phyloP scores from a whole-genome alignment of 306 rosid genomes.

The Benincasa hispida region DNA sequence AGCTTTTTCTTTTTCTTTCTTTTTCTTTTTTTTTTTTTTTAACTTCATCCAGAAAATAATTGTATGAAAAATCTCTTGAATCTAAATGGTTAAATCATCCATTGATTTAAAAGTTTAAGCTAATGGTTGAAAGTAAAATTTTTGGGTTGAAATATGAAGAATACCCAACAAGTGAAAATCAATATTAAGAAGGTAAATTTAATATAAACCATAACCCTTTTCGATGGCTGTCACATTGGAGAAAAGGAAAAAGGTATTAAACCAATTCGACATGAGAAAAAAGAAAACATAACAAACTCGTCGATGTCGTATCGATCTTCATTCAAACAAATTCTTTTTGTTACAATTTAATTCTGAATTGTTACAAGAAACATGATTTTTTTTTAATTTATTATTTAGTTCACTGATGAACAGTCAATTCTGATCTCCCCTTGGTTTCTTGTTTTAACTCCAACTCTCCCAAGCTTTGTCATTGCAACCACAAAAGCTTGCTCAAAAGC shows the following conservation, averaged over 20 bases:
- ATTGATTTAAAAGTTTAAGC: no score
- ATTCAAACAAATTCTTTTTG: not conserved
- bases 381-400: constrained; percentile 26
- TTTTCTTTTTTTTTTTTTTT: no score
- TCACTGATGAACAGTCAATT: constrained; percentile 34
- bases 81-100: no score
- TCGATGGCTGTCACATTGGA: not conserved
- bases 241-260: not conserved
- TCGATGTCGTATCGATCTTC: not conserved
- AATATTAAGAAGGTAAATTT: no score
- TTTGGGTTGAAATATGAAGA: no score
- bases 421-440: constrained; percentile 57
- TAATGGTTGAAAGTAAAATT: no score
- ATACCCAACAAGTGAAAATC: no score
- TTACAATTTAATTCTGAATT: not conserved
- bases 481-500: constrained; percentile 55
- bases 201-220: not conserved
- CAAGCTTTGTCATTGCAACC: constrained; percentile 64
- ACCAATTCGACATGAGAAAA: not conserved
- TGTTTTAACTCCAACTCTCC: constrained; percentile 44
- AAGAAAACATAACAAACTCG: not conserved
- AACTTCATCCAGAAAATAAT: not conserved
- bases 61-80: not conserved
- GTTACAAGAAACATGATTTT: not conserved
- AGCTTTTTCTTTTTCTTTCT: no score